Percentiles rank a stretch among this genome's conserved stretches.
phyloP scores from a whole-genome alignment of 202 grass and related monocot species.

The Setaria viridis region DNA sequence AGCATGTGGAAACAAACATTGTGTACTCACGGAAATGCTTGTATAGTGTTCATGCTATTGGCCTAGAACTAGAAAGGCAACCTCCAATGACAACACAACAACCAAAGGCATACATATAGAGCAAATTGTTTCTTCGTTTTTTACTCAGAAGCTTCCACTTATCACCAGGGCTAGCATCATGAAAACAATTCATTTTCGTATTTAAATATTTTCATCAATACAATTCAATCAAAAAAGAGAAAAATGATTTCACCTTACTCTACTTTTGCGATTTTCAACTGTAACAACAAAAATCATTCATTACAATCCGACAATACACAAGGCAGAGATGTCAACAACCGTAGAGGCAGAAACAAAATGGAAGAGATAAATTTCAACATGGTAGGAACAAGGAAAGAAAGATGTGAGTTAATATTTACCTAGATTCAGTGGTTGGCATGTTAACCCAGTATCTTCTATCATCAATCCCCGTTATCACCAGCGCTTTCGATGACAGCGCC shows the following conservation, averaged over 20 bases:
- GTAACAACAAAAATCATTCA: not conserved
- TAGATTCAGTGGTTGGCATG: conserved; percentile 77
- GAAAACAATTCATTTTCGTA: too few relatives aligned
- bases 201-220: not conserved
- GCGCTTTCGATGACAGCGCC: conserved; percentile 64
- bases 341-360: not conserved
- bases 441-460: conserved; percentile 93
- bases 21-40: not conserved
- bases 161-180: too few relatives aligned
- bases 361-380: not conserved
- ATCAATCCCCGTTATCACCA: conserved; percentile 87
- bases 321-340: not conserved
- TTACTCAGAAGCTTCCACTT: conserved; percentile 2
- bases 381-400: not conserved
- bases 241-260: not conserved
- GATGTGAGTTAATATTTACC: conserved; percentile 50
- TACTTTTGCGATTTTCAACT: not conserved
- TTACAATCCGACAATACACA: not conserved
- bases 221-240: conserved; percentile 5
- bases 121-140: not conserved
- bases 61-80: not conserved
- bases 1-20: not conserved
- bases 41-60: not conserved
- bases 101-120: not conserved
- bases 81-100: not conserved